Evolutionary conservation across 768 basidiomycete species (phyloP).

Genomic region (Mycena latifolia): DNA sequence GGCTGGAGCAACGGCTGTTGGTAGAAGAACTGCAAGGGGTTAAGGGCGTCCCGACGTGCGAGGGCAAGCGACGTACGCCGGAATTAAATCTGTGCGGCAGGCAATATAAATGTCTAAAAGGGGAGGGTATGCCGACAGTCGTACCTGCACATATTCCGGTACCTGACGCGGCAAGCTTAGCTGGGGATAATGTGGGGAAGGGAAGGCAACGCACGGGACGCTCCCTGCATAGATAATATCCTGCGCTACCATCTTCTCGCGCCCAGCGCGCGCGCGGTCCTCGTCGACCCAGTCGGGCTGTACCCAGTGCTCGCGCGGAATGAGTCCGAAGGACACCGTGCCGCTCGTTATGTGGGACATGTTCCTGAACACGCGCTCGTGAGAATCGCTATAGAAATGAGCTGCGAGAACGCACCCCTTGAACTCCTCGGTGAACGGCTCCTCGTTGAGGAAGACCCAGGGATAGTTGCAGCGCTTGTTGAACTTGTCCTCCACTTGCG

Average conservation of each 20-base stretch:
- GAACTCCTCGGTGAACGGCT: conserved; percentile 67
- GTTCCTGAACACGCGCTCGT: conserved; percentile 3
- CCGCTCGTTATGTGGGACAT: conserved; percentile 20
- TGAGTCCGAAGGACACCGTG: conserved; percentile 58
- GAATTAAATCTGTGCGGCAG: conserved; percentile 66
- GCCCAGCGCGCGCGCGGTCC: conserved; percentile 56
- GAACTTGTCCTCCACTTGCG: conserved; percentile 70
- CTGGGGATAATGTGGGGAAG: not conserved
- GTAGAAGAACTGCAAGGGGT: conserved; percentile 73
- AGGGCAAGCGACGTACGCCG: conserved; percentile 59
- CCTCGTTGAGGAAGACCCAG: conserved; percentile 76
- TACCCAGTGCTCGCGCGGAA: conserved; percentile 74
- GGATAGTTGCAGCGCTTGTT: conserved; percentile 72
- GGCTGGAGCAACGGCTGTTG: conserved; percentile 73
- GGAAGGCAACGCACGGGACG: conserved; percentile 43
- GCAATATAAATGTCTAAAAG: conserved; percentile 35
- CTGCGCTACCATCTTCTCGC: conserved; percentile 49
- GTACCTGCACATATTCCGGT: conserved; percentile 76
- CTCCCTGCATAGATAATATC: conserved; percentile 59
- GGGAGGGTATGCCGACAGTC: not conserved
- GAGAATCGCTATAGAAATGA: not conserved
- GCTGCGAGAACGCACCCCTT: conserved; percentile 50
- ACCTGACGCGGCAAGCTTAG: conserved; percentile 53
- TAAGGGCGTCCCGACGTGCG: conserved; percentile 47
- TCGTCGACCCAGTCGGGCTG: conserved; percentile 85